These are phyloP conservation scores for Agaricus sinodeliciosus DNA, from an alignment of 768 basidiomycete species.

Conservation along the genomic window DNA sequence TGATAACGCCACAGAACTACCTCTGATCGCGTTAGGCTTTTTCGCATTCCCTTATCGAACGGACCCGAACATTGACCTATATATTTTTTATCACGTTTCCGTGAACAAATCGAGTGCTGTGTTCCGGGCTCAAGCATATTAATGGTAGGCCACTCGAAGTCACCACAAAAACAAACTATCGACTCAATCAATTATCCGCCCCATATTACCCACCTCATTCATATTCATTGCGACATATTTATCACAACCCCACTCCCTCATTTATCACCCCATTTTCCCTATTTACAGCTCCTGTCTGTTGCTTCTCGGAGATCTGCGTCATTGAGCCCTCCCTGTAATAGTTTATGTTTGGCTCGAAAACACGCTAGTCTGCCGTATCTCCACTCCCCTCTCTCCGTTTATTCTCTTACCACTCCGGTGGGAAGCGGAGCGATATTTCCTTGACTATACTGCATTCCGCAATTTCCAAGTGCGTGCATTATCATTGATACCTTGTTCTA, in stretches of 20 bases:
- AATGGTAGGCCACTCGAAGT: too few species aligned
- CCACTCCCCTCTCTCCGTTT: neutral
- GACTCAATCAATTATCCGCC: too few species aligned
- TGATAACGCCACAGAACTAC: too few species aligned
- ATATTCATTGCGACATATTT: neutral
- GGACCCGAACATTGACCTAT: too few species aligned
- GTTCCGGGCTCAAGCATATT: too few species aligned
- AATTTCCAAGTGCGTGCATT: neutral
- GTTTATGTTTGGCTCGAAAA: neutral
- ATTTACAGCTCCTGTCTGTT: neutral
- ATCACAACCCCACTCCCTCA: neutral
- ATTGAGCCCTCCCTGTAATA: neutral
- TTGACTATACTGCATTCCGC: neutral
- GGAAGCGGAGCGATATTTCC: neutral
- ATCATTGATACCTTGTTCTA: neutral
- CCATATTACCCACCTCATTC: too few species aligned
- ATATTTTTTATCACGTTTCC: too few species aligned
- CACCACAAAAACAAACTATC: too few species aligned
- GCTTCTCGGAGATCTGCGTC: neutral
- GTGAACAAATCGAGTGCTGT: too few species aligned
- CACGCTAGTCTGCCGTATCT: neutral
- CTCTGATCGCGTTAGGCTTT: too few species aligned
- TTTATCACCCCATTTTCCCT: neutral
- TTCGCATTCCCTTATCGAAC: too few species aligned
- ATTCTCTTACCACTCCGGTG: neutral